Conservation (phyloP, 2,329 filamentous ascomycete genomes). For the Raffaelea deltoideospora region DNA sequence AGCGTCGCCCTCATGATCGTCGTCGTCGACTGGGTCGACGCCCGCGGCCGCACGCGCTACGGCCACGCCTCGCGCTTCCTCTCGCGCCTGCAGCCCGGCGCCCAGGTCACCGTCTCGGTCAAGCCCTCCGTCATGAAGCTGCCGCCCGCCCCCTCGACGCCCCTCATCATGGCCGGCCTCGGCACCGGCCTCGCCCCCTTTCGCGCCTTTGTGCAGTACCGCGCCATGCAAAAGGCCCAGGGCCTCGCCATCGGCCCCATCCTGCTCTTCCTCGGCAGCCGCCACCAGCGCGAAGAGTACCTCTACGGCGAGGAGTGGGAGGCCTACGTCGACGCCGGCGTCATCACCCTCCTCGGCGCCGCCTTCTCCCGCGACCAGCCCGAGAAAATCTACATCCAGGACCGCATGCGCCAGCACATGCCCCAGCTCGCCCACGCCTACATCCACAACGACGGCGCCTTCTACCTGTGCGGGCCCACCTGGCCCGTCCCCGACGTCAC, state of each 20-base stretch:
- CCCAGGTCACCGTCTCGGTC: slow-evolving; percentile 77
- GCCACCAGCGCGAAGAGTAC: slow-evolving; percentile 96
- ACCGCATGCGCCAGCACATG: slow-evolving; percentile 85
- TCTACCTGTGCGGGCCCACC: slow-evolving; percentile 95
- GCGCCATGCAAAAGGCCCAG: slow-evolving; percentile 93
- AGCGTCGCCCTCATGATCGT: slow-evolving; percentile 94
- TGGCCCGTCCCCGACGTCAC: slow-evolving; percentile 98
- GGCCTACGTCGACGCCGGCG: slow-evolving; percentile 86
- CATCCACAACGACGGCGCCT: slow-evolving; percentile 72
- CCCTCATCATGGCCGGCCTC: slow-evolving; percentile 98
- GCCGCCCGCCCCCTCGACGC: slow-evolving; percentile 71
- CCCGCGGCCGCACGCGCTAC: slow-evolving; percentile 72
- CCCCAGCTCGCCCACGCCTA: slow-evolving; percentile 74
- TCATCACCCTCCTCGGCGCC: slow-evolving; percentile 83
- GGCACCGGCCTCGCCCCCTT: slow-evolving; percentile 97
- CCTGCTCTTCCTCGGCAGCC: slow-evolving; percentile 89
- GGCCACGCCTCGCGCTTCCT: slow-evolving; percentile 91
- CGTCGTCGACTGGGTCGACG: slow-evolving; percentile 89
- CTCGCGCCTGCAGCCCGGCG: slow-evolving; percentile 56
- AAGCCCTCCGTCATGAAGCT: slow-evolving; percentile 99
- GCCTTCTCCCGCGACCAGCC: slow-evolving; percentile 96
- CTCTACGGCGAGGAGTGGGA: slow-evolving; percentile 99
- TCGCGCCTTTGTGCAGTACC: slow-evolving; percentile 96
- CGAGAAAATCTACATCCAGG: slow-evolving; percentile 98
- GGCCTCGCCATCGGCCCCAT: slow-evolving; percentile 90